Conservation (phyloP, 1,284 basidiomycete genomes). For the Ganoderma sinense region DNA sequence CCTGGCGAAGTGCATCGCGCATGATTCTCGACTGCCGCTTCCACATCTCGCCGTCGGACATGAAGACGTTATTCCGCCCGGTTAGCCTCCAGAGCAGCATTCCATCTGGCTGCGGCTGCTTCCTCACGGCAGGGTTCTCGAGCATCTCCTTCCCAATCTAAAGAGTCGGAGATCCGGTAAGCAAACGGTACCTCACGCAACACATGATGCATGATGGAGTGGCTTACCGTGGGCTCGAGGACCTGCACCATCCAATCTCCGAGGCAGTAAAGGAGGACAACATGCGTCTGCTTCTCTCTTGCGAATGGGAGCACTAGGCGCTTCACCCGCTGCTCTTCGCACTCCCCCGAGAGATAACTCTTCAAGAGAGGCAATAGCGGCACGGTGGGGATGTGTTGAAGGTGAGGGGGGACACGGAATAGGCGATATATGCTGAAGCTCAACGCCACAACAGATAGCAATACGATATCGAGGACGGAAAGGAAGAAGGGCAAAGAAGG, state of each 20-base stretch:
- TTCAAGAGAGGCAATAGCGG: constrained; percentile 30
- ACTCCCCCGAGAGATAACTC: constrained; percentile 34
- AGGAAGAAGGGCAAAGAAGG: not conserved
- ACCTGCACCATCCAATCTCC: constrained; percentile 38
- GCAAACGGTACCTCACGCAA: not conserved
- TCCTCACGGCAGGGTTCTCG: constrained; percentile 30
- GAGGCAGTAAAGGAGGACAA: constrained; percentile 34
- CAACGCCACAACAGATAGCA: constrained; percentile 10
- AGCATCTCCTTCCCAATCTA: constrained; percentile 26
- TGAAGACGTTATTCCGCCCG: constrained; percentile 39
- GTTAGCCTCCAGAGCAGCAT: constrained; percentile 40
- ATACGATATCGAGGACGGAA: constrained; percentile 9
- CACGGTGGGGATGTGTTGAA: constrained; percentile 34
- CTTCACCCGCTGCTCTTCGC: constrained; percentile 32
- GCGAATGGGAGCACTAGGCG: constrained; percentile 35
- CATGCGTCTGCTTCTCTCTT: constrained; percentile 22
- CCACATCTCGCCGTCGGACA: constrained; percentile 41
- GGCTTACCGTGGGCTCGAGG: constrained; percentile 31
- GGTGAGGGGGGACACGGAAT: constrained; percentile 24
- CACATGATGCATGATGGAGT: not conserved
- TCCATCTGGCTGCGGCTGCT: constrained; percentile 39
- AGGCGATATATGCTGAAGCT: constrained; percentile 15
- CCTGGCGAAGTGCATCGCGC: constrained; percentile 35
- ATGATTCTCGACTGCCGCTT: constrained; percentile 39
- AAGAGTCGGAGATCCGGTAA: not conserved